Percentiles rank a stretch among this genome's conserved stretches.
These are phyloP conservation scores for Boletus sp. DNA, from an alignment of 768 basidiomycete species.

Conservation along the genomic window DNA sequence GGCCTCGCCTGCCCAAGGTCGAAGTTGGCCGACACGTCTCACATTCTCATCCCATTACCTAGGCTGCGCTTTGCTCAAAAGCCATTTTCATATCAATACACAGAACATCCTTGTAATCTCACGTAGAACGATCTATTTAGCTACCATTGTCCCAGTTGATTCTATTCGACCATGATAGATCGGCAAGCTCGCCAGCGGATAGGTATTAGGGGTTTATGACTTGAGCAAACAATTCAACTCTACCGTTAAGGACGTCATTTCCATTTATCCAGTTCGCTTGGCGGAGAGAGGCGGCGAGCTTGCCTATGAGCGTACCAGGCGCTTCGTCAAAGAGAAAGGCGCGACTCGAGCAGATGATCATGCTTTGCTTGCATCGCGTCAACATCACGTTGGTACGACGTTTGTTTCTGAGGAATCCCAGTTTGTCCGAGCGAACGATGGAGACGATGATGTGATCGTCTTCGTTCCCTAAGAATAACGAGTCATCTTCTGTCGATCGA, in stretches of 20 bases:
- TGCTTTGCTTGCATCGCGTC: conserved; percentile 68
- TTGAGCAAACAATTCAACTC: neutral
- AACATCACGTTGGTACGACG: conserved; percentile 86
- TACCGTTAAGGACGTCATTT: neutral
- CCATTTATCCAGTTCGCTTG: conserved; percentile 15
- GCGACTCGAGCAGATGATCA: conserved; percentile 66
- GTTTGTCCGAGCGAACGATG: conserved; percentile 54
- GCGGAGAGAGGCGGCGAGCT: conserved; percentile 17
- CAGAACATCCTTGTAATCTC: no score
- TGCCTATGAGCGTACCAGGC: conserved; percentile 24
- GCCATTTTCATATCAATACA: no score
- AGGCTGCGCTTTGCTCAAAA: neutral
- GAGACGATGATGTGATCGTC: conserved; percentile 74
- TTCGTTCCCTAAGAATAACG: conserved; percentile 62
- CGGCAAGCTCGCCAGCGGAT: conserved; percentile 1
- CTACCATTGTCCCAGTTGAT: neutral
- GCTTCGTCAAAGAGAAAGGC: conserved; percentile 21
- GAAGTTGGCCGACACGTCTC: no score
- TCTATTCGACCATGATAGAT: neutral
- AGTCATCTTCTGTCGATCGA: conserved; percentile 9
- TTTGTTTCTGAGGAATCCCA: conserved; percentile 64
- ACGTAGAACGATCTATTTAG: no score
- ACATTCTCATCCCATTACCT: no score
- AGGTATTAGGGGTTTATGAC: neutral
- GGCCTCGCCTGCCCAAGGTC: neutral